Base-by-base conservation (phyloP, 192 early-diverging fungal species). In the Chytriomyces confervae region DNA sequence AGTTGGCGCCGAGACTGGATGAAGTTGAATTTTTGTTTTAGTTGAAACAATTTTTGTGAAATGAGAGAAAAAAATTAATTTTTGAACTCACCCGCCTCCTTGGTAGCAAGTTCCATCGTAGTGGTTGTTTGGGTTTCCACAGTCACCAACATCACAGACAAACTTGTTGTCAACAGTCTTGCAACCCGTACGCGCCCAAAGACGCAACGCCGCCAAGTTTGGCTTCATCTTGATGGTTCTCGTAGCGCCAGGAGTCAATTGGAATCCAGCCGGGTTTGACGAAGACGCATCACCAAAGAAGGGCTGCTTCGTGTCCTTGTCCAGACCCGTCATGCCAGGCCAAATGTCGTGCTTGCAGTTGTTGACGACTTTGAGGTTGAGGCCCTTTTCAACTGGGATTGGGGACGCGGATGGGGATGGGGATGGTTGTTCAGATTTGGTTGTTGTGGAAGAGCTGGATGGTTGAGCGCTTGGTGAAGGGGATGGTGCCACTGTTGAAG, bases 281-380 rank as follows among this genome's bases (percentile, higher is more conserved):
- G 53, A 57, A 3, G 13, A 3, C 20, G 53, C 53, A 20, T 57
- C 20, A 13, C 53, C 53, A 57, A 57, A 57, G 53, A n/a, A 57
- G 13, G 53, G 53, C 53, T 13, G 16, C 13, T 57, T 13, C 53
- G 53, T 20, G 20, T 57, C 53, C 16, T 57, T 57, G 53, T 57
- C 53, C 0, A n/a, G 16, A n/a, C 53, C 53, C 13, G 20, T 57
- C 53, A 57, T 57, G 53, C 53, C 53, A 20, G 53, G 53, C 53
- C 53, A 57, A 20, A 57, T 57, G 53, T 13, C 20, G 53, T 57
- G 20, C 16, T 13, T 13, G 53, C 53, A 57, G 20, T 57, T 57
- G 53, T 57, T 57, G 53, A 57, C 53, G 20, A 57, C 53, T n/a
- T n/a, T n/a, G 53, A 57, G 53, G 53, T 57, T 57, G 53, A 57